These are phyloP conservation scores for Pluteus cervinus DNA, from an alignment of 768 basidiomycete species.

Conservation along the genomic window DNA sequence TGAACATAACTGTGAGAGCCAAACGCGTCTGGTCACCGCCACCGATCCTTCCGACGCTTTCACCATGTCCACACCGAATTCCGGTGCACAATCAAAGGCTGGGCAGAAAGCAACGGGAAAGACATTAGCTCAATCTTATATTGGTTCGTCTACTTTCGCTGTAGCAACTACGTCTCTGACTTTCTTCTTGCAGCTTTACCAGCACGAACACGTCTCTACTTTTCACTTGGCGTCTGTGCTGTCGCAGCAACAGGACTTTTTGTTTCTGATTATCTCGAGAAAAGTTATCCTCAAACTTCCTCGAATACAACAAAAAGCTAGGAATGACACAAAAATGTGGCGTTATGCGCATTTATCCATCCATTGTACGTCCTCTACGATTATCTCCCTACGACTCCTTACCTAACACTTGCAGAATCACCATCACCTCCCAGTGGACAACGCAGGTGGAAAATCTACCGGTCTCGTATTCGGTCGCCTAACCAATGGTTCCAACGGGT, in stretches of 20 bases:
- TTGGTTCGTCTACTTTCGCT: slow-evolving; percentile 19
- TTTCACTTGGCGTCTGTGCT: slow-evolving; percentile 43
- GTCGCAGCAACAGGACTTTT: slow-evolving; percentile 41
- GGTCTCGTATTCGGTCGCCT: slow-evolving; percentile 31
- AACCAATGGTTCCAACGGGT: slow-evolving; percentile 28
- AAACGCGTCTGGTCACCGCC: slow-evolving; percentile 1
- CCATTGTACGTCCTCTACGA: slow-evolving; percentile 4
- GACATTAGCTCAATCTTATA: slow-evolving; percentile 34
- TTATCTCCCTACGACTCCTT: slow-evolving; percentile 9
- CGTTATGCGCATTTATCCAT: no score
- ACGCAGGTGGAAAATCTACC: no score
- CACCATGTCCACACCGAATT: slow-evolving; percentile 11
- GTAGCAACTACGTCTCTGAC: neutral
- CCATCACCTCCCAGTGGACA: slow-evolving; percentile 5
- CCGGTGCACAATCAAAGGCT: no score
- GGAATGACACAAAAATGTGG: slow-evolving; percentile 9
- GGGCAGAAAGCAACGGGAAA: no score
- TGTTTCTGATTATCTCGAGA: slow-evolving; percentile 48
- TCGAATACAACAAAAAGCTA: slow-evolving; percentile 5
- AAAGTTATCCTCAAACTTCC: slow-evolving; percentile 23
- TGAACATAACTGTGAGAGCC: slow-evolving; percentile 52
- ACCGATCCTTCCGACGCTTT: neutral
- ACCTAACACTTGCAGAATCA: no score
- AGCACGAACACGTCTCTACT: slow-evolving; percentile 41
- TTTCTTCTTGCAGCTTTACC: slow-evolving; percentile 39